Base-by-base conservation (phyloP, 1,284 basidiomycete species). In the Rhodotorula sp. region DNA sequence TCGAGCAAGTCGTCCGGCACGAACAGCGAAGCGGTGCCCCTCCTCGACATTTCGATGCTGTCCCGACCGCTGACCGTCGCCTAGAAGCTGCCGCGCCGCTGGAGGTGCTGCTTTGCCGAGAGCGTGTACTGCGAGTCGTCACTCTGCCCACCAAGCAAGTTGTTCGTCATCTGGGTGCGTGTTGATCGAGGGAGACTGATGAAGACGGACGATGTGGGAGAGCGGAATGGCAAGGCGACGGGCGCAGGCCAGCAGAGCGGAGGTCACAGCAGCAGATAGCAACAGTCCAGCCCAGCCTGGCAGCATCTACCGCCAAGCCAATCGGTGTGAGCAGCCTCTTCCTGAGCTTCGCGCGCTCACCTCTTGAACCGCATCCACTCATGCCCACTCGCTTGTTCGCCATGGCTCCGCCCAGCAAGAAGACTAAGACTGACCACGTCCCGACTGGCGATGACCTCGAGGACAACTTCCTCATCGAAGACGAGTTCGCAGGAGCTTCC, bases 401-500 rank as follows among this genome's bases (percentile, higher is more conserved):
- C 18, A 65, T 65, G 64, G 52, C 59, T 1, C 64, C 64, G 8
- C 46, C 64, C 2, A 4, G 20, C n/a, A 65, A 65, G 52, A 60
- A 60, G 47, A 28, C 40, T 46, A 56, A 53, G 46, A 55, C 10
- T 2, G 28, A 34, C 26, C 50, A 31, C 62, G 18, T 28, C 28
- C 44, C 57, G 30, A 30, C 44, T 28, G 88, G 88, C 54, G 91
- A 92, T 82, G 89, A 89, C 81, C 83, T 92, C 26, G 88, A 88
- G 54, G 90, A 92, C 77, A 89, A 91, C 76, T 90, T 89, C 77
- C 82, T 89, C 52, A 84, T 85, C 40, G 90, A 92, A 73, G 87
- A 88, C 59, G 81, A 86, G 30, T 84, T 89, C 1, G 86, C 85
- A 1, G 87, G 86, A 2, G 85, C 82, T 30, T 86, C 85, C 24